Evolutionary conservation across 768 basidiomycete genomes (phyloP), one percentile per base, ranked within the genome.

Genomic region (Trametes cingulata): DNA sequence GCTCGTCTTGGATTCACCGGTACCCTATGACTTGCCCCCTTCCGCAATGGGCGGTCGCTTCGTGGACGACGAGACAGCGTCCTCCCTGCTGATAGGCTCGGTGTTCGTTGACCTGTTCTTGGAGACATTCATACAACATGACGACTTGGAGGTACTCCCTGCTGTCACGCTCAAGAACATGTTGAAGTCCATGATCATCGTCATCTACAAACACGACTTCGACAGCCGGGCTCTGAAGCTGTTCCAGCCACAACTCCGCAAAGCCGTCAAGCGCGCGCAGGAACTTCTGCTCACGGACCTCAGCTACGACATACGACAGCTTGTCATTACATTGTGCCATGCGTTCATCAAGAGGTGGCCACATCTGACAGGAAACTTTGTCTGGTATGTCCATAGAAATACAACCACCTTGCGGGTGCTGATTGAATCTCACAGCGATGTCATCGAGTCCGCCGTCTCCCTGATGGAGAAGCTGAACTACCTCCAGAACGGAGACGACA

Each of bases 171-270:
- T 83, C 60, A 88, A 90, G 67, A 80, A 77, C 52, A 67, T 89
- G 42, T 72, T 91, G 43, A 88, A 91, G 73, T 75, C 81, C 1
- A 65, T 90, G 22, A 78, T 87, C 57, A 82, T 90, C 42, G 76
- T 86, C 60, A 79, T 89, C 20, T 85, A 86, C 73, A 92, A 92
- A 74, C 86, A 90, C 60, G 85, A 92, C 67, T 82, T 92, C 58
- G 84, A 85, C 46, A 80, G 78, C 51, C 71, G 65, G 19, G 71
- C 79, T 14, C 74, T 91, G 54, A 76, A 72, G 50, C 82, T 84
- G 65, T 77, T 89, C 27, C 83, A 85, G 47, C 76, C 74, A 29
- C 63, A 73, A 14, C 73, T 90, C 2, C 80, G 84, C 37, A 77
- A 72, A 50, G 85, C 87, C 0, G 76, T 88, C 14, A 68, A 77